phyloP scores from a whole-genome alignment of 2,329 filamentous ascomycete species.

The Trichocomaceae sp. region DNA sequence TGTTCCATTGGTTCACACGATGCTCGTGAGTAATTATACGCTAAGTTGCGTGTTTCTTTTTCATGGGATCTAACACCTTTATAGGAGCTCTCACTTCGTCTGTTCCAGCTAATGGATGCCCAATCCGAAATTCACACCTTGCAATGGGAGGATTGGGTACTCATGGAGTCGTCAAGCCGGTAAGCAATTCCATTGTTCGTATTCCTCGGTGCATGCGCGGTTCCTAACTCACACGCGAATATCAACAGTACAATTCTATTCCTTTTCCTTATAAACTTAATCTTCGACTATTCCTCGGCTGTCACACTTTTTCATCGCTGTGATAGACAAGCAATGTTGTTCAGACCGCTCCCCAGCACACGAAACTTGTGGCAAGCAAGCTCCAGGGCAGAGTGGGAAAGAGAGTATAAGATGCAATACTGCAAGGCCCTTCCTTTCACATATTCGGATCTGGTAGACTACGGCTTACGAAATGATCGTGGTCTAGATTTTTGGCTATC shows the following conservation, averaged over 20 bases:
- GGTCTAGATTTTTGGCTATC: conserved; percentile 6
- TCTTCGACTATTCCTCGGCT: background rate
- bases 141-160: conserved; percentile 6
- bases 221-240: background rate
- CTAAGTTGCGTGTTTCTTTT: background rate
- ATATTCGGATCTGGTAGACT: background rate
- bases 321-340: background rate
- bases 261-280: background rate
- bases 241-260: conserved; percentile 1
- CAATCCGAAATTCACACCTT: background rate
- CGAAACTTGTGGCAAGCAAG: conserved; percentile 5
- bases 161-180: background rate
- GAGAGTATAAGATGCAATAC: conserved; percentile 2
- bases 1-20: conserved; percentile 5
- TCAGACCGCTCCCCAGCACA: background rate
- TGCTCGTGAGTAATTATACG: background rate
- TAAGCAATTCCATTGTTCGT: background rate
- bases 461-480: background rate
- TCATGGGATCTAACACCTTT: background rate
- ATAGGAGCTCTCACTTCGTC: conserved; percentile 1
- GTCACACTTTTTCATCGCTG: conserved; percentile 3
- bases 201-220: background rate
- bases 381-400: background rate
- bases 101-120: background rate
- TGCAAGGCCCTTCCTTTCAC: background rate